These are phyloP conservation scores for Podosphaera fusca DNA, from an alignment of 2,329 filamentous ascomycete genomes.

Conservation along the genomic window DNA sequence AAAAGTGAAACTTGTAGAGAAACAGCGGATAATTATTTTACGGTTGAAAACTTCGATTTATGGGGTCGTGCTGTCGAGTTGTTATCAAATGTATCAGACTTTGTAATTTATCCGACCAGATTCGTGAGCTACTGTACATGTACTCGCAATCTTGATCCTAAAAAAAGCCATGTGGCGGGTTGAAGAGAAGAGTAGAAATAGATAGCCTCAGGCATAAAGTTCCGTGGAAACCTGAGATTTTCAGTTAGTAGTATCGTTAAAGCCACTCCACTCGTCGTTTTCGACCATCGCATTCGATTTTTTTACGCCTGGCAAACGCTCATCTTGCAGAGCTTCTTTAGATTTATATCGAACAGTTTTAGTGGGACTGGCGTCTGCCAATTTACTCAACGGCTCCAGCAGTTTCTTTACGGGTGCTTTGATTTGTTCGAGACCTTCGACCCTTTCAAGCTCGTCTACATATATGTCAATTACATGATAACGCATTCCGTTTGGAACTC, in stretches of 20 bases:
- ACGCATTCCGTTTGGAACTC: conserved; percentile 58
- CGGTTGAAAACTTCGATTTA: too few relatives aligned
- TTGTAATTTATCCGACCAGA: too few relatives aligned
- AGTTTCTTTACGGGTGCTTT: conserved; percentile 18
- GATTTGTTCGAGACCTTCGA: conserved; percentile 26
- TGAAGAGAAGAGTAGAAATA: too few relatives aligned
- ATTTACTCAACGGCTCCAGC: conserved; percentile 21
- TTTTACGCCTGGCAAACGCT: conserved; percentile 42
- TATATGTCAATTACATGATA: conserved; percentile 80
- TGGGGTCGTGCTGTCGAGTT: too few relatives aligned
- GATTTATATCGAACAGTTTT: conserved; percentile 52
- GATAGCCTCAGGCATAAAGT: too few relatives aligned
- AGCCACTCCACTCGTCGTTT: conserved; percentile 17
- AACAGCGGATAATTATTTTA: too few relatives aligned
- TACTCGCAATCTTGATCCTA: too few relatives aligned
- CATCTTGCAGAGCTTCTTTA: conserved; percentile 48
- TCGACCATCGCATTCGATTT: conserved; percentile 18
- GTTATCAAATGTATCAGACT: too few relatives aligned
- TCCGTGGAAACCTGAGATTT: not conserved
- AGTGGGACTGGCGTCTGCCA: conserved; percentile 30
- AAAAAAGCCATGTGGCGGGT: too few relatives aligned
- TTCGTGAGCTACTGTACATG: too few relatives aligned
- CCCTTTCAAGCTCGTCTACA: conserved; percentile 68
- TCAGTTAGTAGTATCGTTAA: conserved; percentile 10
- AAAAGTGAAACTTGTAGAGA: too few relatives aligned